These are phyloP conservation scores for Thelephora ganbajun DNA, from an alignment of 768 basidiomycete species.

Conservation along the genomic window DNA sequence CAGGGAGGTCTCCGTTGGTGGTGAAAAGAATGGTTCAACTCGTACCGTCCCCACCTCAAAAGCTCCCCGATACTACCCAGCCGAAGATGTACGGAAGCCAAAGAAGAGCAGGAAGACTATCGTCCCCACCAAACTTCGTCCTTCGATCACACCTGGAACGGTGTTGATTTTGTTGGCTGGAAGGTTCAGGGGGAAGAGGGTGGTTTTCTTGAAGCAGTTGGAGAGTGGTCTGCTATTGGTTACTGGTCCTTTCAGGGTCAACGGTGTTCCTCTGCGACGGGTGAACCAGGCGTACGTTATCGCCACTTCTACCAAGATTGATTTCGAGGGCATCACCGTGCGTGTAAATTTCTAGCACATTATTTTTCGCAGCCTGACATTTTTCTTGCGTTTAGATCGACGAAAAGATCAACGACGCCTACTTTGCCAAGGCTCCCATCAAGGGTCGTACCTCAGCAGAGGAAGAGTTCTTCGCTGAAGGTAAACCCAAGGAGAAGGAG, in stretches of 20 bases:
- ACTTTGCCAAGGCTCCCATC: conserved; percentile 72
- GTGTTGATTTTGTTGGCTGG: conserved; percentile 95
- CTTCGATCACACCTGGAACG: conserved; percentile 85
- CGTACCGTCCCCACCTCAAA: conserved; percentile 78
- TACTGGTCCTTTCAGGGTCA: conserved; percentile 94
- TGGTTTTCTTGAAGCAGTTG: conserved; percentile 96
- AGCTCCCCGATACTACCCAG: conserved; percentile 86
- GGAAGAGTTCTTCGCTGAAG: conserved; percentile 93
- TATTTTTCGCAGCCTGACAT: conserved; percentile 1
- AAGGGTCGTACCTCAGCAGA: conserved; percentile 74
- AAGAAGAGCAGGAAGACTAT: conserved; percentile 86
- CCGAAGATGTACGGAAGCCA: conserved; percentile 83
- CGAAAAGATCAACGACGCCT: conserved; percentile 85
- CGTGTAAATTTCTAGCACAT: conserved; percentile 15
- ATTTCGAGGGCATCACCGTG: conserved; percentile 64
- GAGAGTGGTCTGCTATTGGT: conserved; percentile 86
- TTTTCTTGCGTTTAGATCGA: conserved; percentile 39
- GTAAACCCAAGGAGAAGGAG: conserved; percentile 83
- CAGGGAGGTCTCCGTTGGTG: conserved; percentile 74
- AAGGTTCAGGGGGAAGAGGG: conserved; percentile 95
- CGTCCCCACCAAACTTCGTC: conserved; percentile 66
- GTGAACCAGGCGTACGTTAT: conserved; percentile 99
- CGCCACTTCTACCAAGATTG: conserved; percentile 90
- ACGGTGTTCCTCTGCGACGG: conserved; percentile 94
- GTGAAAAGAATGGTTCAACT: conserved; percentile 82